phyloP scores from a whole-genome alignment of 164 flowering plant species.

The Vitis labrusca region DNA sequence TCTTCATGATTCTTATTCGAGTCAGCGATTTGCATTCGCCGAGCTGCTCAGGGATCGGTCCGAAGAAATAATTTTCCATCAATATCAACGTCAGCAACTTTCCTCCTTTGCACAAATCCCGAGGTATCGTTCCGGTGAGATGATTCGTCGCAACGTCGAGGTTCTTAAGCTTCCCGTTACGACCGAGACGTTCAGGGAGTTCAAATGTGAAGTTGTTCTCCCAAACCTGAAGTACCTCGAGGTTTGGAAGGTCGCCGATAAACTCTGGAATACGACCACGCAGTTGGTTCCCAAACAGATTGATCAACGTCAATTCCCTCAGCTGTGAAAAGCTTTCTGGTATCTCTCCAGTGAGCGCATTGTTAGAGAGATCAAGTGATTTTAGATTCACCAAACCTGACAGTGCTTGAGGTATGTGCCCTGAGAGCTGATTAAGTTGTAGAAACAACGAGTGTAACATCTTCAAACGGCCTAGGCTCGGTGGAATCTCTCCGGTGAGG shows the following conservation, averaged over 20 bases:
- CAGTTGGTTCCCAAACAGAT: constrained; percentile 66
- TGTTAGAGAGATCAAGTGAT: constrained; percentile 72
- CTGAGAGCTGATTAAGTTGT: constrained; percentile 60
- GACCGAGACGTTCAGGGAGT: constrained; percentile 73
- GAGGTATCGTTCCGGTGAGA: constrained; percentile 74
- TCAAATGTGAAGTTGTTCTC: constrained; percentile 78
- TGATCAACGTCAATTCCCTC: constrained; percentile 49
- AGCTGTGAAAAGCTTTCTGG: constrained; percentile 60
- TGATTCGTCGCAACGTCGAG: constrained; percentile 71
- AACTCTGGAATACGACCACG: constrained; percentile 63
- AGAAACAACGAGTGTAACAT: constrained; percentile 60
- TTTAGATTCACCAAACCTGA: constrained; percentile 47
- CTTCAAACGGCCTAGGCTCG: constrained; percentile 48
- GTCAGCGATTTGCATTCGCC: constrained; percentile 75
- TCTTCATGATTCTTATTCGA: constrained; percentile 49
- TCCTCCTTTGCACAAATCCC: constrained; percentile 62
- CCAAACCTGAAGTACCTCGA: constrained; percentile 77
- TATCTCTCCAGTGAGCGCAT: constrained; percentile 64
- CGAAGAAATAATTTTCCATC: constrained; percentile 67
- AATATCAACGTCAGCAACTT: constrained; percentile 53
- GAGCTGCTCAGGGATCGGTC: constrained; percentile 70
- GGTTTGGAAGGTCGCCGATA: constrained; percentile 65
- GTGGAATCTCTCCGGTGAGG: constrained; percentile 76
- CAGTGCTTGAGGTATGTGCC: constrained; percentile 63
- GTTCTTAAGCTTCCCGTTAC: constrained; percentile 45